Evolutionary conservation across 169 alveolate species (phyloP).

Genomic region (Cryptosporidium parvum): DNA sequence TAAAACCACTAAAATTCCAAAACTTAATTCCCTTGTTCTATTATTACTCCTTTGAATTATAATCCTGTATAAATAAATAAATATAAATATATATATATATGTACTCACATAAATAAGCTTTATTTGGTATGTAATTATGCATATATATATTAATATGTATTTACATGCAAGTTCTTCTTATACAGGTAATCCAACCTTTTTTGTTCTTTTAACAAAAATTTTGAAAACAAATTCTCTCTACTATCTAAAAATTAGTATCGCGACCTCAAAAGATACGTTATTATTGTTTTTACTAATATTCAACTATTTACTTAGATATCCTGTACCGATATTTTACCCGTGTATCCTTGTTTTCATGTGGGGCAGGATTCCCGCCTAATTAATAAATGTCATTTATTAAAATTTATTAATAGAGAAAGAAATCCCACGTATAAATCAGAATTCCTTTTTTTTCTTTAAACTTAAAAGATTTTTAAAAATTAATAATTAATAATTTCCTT

Average conservation of each 20-base stretch:
- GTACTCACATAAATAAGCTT: not conserved
- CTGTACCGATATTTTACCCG: constrained; percentile 14
- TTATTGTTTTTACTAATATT: not conserved
- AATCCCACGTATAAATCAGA: no score
- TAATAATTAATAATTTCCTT: no score
- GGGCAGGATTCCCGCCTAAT: not conserved
- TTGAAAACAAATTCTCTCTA: not conserved
- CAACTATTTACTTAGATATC: constrained; percentile 1
- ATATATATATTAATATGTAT: no score
- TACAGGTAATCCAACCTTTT: not conserved
- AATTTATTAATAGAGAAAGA: no score
- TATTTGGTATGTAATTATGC: not conserved
- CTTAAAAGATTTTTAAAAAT: no score
- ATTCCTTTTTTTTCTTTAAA: not conserved
- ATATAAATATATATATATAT: no score
- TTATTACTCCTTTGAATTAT: not conserved
- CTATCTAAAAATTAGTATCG: not conserved
- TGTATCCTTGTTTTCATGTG: constrained; percentile 23
- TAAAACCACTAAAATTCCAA: not conserved
- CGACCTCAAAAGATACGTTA: constrained; percentile 24
- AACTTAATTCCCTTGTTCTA: not conserved
- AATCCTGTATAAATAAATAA: not conserved
- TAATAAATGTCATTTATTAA: not conserved
- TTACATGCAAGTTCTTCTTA: not conserved
- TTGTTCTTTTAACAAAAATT: not conserved